Conservation (phyloP, 768 basidiomycete genomes). For the Serendipita sp. region DNA sequence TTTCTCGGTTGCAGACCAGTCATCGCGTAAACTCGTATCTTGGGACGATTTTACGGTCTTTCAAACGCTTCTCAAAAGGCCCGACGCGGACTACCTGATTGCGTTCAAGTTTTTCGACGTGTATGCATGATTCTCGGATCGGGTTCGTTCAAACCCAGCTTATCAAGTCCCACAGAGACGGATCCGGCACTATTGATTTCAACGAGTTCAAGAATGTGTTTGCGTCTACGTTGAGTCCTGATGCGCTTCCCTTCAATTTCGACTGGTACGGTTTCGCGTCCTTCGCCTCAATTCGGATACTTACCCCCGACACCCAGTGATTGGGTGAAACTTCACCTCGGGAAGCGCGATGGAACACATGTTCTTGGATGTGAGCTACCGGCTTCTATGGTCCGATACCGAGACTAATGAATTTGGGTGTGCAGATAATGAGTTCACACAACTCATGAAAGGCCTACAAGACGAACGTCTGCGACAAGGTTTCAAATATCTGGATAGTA, state of each 20-base stretch:
- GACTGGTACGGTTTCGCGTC: conserved; percentile 42
- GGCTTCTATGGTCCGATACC: background rate
- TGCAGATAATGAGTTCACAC: conserved; percentile 88
- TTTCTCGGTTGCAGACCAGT: conserved; percentile 75
- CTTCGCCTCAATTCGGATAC: background rate
- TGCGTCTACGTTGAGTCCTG: conserved; percentile 56
- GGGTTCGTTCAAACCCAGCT: background rate
- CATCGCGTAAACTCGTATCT: conserved; percentile 58
- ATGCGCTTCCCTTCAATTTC: conserved; percentile 87
- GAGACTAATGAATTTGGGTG: conserved; percentile 10
- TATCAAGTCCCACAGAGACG: conserved; percentile 38
- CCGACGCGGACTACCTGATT: conserved; percentile 95
- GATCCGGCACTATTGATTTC: conserved; percentile 82
- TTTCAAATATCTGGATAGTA: conserved; percentile 78
- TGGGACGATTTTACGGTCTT: conserved; percentile 97
- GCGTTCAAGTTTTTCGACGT: conserved; percentile 93
- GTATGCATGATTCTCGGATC: conserved; percentile 30
- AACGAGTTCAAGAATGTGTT: conserved; percentile 93
- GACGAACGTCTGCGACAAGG: conserved; percentile 94
- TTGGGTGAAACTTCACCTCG: conserved; percentile 93
- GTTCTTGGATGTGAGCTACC: conserved; percentile 69
- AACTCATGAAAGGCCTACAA: conserved; percentile 96
- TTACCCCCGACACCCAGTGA: conserved; percentile 32
- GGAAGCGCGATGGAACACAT: conserved; percentile 79
- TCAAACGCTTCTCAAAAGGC: conserved; percentile 80